Base-by-base conservation (phyloP, 1,284 basidiomycete species). In the Naganishia albida region DNA sequence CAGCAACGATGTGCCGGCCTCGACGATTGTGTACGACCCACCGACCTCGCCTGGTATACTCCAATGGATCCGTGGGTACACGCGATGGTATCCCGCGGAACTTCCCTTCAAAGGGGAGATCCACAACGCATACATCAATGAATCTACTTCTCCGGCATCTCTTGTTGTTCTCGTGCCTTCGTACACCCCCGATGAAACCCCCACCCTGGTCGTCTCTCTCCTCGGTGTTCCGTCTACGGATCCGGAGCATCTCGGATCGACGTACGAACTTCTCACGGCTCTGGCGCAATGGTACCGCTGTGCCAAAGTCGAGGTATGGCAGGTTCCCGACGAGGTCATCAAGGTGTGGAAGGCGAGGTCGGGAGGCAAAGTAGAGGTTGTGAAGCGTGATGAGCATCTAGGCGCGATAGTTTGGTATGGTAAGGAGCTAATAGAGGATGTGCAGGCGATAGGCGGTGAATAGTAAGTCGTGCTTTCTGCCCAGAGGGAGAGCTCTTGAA, bases 351-450 rank as follows among this genome's bases (percentile, higher is more conserved):
- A 40, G 23, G 39, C 25, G 16, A n/a, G 7, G 42, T 53, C 26
- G 44, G 49, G 23, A 13, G 26, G 48, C 1, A 15, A n/a, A 6
- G 40, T 44, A 34, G 25, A 25, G 23, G 20, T 16, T 12, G 46
- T 23, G 15, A 57, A 50, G 40, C 54, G 63, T 13, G 20, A 51
- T 16, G 63, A 59, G 16, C 63, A 65, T 59, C 38, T 65, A 15
- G 54, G 63, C 28, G 63, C 63, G 54, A 42, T 65, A 12, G 63
- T 46, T 34, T 65, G 63, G 63, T 65, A 65, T 38, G 63, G 63
- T 3, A 30, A 23, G 46, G 46, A 49, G 38, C n/a, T 20, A 25
- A 20, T 25, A 2, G 46, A 38, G 23, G 46, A 40, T 15, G 57
- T 60, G 1, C 30, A 18, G 46, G 48, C 48, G 46, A 26, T 60